These are phyloP conservation scores for Carex myosuroides DNA, from an alignment of 176 grass and related monocot species.

Conservation along the genomic window DNA sequence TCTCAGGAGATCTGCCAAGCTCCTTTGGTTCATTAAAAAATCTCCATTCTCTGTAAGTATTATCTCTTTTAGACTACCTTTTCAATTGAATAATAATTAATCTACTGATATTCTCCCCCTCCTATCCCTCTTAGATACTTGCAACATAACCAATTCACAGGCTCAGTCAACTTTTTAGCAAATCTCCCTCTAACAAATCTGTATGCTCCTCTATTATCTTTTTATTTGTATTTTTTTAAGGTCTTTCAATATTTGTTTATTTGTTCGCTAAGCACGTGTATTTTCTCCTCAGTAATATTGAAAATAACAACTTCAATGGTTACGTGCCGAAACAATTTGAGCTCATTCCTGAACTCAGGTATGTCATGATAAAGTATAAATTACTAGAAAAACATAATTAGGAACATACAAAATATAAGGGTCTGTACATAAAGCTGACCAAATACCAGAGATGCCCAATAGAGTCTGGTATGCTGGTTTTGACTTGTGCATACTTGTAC, in stretches of 20 bases:
- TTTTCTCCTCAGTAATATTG: constrained; percentile 52
- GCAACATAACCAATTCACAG: constrained; percentile 54
- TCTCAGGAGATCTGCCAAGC: constrained; percentile 58
- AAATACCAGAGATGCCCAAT: background rate
- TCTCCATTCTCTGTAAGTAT: constrained; percentile 67
- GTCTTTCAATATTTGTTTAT: background rate
- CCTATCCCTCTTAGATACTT: constrained; percentile 52
- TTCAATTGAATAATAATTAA: background rate
- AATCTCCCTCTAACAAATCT: constrained; percentile 60
- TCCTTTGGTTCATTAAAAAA: constrained; percentile 66
- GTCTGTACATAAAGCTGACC: background rate
- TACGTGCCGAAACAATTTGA: constrained; percentile 74
- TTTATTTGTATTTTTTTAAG: constrained; percentile 14
- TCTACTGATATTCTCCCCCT: background rate
- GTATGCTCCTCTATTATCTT: background rate
- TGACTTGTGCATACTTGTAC: background rate
- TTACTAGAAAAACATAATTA: background rate
- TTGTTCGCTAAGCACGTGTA: background rate
- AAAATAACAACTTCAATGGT: constrained; percentile 81
- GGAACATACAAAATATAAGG: background rate
- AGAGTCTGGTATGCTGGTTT: background rate
- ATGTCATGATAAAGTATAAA: background rate
- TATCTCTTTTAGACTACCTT: background rate
- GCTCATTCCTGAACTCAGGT: constrained; percentile 70
- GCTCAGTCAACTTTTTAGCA: constrained; percentile 67